Evolutionary conservation across 352 stramenopile genomes (phyloP).

Genomic region (Globisporangium splendens): DNA sequence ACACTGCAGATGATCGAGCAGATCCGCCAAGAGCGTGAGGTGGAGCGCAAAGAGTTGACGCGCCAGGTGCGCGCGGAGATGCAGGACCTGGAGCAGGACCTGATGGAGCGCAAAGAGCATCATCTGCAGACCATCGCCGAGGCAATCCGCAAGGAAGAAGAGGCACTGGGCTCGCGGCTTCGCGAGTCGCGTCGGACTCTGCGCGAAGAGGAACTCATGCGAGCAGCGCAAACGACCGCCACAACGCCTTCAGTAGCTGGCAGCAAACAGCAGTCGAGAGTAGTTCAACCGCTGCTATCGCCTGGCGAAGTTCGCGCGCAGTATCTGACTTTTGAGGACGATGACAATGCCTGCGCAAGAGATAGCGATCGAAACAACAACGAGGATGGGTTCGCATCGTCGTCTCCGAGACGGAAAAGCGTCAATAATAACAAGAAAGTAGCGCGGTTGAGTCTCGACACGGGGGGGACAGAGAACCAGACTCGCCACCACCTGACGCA

Average conservation of each 20-base stretch:
- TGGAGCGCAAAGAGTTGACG: slow-evolving; percentile 42
- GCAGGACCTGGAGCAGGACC: slow-evolving; percentile 39
- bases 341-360: not conserved
- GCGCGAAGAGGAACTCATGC: slow-evolving; percentile 36
- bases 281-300: not conserved
- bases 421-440: not conserved
- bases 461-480: not conserved
- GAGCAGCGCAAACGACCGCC: not conserved
- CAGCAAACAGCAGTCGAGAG: not conserved
- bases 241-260: not conserved
- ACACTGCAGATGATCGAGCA: slow-evolving; percentile 46
- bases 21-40: slow-evolving; percentile 47
- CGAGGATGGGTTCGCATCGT: not conserved
- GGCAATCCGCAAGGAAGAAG: slow-evolving; percentile 44
- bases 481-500: not conserved
- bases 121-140: slow-evolving; percentile 38
- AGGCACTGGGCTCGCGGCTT: slow-evolving; percentile 24
- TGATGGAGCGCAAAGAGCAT: slow-evolving; percentile 41
- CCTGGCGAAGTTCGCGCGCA: not conserved
- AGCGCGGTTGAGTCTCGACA: not conserved
- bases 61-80: slow-evolving; percentile 46
- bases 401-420: not conserved
- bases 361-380: not conserved
- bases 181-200: slow-evolving; percentile 30
- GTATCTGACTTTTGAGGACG: not conserved